Percentiles rank a stretch among this genome's conserved stretches.
These are phyloP conservation scores for Beverwykella pulmonaria DNA, from an alignment of 495 filamentous ascomycete genomes.

Conservation along the genomic window DNA sequence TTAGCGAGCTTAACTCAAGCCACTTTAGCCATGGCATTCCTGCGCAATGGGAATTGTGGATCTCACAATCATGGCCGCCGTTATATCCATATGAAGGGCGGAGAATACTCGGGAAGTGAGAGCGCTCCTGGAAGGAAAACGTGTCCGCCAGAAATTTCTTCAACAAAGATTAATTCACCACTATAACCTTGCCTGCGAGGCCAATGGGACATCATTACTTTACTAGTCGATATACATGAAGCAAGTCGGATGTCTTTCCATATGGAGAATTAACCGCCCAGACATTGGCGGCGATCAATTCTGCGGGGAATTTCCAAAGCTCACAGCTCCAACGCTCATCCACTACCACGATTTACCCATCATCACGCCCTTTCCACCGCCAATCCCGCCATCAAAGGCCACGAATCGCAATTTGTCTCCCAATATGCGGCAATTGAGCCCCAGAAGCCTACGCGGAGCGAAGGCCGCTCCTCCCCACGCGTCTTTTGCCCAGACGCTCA, in stretches of 20 bases:
- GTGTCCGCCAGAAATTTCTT: not conserved
- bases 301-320: slow-evolving; percentile 11
- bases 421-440: slow-evolving; percentile 23
- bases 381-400: not conserved
- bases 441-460: not conserved
- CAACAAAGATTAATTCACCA: not conserved
- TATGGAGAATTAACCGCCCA: slow-evolving; percentile 2
- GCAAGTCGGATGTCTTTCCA: slow-evolving; percentile 8
- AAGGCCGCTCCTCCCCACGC: not conserved
- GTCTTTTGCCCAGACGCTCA: not conserved
- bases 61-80: not conserved
- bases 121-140: not conserved
- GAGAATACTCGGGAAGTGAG: not conserved
- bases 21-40: too few relatives aligned
- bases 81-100: slow-evolving; percentile 1
- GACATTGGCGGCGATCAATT: not conserved
- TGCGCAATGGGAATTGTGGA: not conserved
- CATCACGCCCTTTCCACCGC: not conserved
- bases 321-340: not conserved
- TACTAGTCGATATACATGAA: slow-evolving; percentile 2
- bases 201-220: not conserved
- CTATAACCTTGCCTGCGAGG: not conserved
- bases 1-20: too few relatives aligned
- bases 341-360: slow-evolving; percentile 6
- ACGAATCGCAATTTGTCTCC: slow-evolving; percentile 9